These are phyloP conservation scores for Hexamita inflata DNA, from an alignment of 208 protist genomes.

Conservation along the genomic window DNA sequence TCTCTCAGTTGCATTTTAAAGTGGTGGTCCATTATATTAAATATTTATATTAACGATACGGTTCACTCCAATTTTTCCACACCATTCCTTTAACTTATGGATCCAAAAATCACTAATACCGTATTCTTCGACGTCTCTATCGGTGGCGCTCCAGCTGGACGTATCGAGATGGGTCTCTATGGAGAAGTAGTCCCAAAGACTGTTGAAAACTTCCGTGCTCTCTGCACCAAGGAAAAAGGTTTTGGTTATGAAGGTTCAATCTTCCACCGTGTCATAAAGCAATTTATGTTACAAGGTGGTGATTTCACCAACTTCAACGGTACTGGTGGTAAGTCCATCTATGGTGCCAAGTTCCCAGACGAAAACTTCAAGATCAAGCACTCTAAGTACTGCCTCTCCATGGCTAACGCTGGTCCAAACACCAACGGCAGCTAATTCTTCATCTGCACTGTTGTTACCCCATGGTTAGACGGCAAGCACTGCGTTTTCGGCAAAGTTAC, in stretches of 20 bases:
- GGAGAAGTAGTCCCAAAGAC: constrained; percentile 48
- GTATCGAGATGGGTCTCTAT: constrained; percentile 38
- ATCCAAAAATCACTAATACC: constrained; percentile 16
- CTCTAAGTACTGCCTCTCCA: constrained; percentile 68
- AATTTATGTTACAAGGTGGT: constrained; percentile 73
- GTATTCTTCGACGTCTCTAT: constrained; percentile 43
- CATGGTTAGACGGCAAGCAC: constrained; percentile 65
- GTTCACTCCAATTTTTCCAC: no score
- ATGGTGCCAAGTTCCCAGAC: constrained; percentile 57
- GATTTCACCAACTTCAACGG: constrained; percentile 76
- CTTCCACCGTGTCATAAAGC: constrained; percentile 81
- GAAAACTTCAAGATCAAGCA: constrained; percentile 66
- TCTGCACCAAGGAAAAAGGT: constrained; percentile 72
- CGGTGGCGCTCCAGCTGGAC: constrained; percentile 24
- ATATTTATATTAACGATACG: no score
- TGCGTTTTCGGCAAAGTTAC: constrained; percentile 66
- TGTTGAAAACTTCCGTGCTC: constrained; percentile 49
- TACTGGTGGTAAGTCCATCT: constrained; percentile 70
- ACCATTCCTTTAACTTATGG: no score
- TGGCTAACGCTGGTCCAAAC: constrained; percentile 88
- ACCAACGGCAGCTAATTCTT: constrained; percentile 80
- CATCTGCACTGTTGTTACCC: constrained; percentile 50
- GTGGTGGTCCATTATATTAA: no score
- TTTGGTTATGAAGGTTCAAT: constrained; percentile 73
- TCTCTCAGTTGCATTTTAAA: no score